Evolutionary conservation across 2,329 filamentous ascomycete genomes (phyloP).

Genomic region (Aspergillus ibericus): DNA sequence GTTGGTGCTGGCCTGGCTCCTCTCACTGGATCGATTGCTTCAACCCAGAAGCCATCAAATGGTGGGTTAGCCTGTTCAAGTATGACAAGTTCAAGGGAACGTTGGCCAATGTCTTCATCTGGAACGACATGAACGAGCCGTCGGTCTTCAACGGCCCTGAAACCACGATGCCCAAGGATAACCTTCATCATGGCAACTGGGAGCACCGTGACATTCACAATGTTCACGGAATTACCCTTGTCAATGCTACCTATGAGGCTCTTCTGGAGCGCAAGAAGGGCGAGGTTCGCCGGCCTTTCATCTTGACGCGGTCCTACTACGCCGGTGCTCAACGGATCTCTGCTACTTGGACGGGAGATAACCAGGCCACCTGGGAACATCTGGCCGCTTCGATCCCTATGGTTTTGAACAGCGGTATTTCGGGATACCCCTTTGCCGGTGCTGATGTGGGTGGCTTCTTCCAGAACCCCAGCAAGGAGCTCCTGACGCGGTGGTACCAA

Average conservation of each 20-base stretch:
- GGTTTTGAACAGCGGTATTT: constrained; percentile 87
- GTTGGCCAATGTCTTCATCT: constrained; percentile 83
- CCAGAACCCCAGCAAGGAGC: constrained; percentile 89
- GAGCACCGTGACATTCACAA: constrained; percentile 98
- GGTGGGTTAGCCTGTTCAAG: constrained; percentile 88
- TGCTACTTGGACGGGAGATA: constrained; percentile 99
- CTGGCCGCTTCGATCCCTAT: constrained; percentile 88
- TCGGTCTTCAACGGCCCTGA: constrained; percentile 98
- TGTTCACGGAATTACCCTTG: constrained; percentile 89
- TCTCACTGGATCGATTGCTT: constrained; percentile 97
- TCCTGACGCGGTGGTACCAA: constrained; percentile 94
- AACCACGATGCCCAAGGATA: constrained; percentile 98
- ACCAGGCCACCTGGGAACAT: constrained; percentile 90
- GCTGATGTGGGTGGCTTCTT: constrained; percentile 98
- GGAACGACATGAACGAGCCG: constrained; percentile 99
- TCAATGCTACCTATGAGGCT: constrained; percentile 89
- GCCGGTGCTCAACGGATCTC: constrained; percentile 84
- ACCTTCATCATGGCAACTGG: constrained; percentile 86
- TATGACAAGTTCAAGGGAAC: constrained; percentile 87
- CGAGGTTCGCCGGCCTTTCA: constrained; percentile 81
- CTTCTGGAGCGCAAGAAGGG: constrained; percentile 82
- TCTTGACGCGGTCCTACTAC: constrained; percentile 90
- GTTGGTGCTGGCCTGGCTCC: constrained; percentile 98
- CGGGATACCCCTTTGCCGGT: constrained; percentile 89
- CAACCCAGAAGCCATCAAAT: constrained; percentile 84